These are phyloP conservation scores for Ilex asprella DNA, from an alignment of 257 asterid species.

Conservation along the genomic window DNA sequence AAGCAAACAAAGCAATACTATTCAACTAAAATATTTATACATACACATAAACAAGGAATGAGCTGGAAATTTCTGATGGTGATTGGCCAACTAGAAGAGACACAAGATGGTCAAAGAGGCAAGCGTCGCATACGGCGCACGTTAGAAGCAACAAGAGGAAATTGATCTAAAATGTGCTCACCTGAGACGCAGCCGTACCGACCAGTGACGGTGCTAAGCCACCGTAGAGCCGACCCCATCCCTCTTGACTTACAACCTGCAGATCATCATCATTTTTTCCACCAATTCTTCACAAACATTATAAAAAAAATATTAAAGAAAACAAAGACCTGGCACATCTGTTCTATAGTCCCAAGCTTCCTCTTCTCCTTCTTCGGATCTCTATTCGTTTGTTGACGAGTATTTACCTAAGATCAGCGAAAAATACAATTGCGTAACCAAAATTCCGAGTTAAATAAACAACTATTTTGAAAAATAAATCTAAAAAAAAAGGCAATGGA, in stretches of 20 bases:
- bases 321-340: slow-evolving; percentile 56
- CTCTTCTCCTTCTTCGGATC: slow-evolving; percentile 63
- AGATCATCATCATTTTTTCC: slow-evolving; percentile 10
- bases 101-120: neutral
- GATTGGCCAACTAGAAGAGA: neutral
- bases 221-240: slow-evolving; percentile 85
- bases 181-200: slow-evolving; percentile 98
- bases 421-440: neutral
- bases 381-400: slow-evolving; percentile 89
- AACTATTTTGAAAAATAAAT: neutral
- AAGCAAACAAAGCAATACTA: too few species aligned
- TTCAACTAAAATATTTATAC: too few species aligned
- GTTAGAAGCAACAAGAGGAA: slow-evolving; percentile 13
- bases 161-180: slow-evolving; percentile 14
- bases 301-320: neutral
- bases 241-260: slow-evolving; percentile 83
- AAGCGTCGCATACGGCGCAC: neutral
- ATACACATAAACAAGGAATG: too few species aligned
- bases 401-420: slow-evolving; percentile 58
- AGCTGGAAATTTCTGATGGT: too few species aligned
- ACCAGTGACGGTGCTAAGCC: slow-evolving; percentile 86
- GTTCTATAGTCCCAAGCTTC: slow-evolving; percentile 55
- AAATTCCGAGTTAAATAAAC: neutral
- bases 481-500: slow-evolving; percentile 3
- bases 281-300: neutral